Conservation (phyloP, 805 yeast genomes). For the Lipomyces yamadae region DNA sequence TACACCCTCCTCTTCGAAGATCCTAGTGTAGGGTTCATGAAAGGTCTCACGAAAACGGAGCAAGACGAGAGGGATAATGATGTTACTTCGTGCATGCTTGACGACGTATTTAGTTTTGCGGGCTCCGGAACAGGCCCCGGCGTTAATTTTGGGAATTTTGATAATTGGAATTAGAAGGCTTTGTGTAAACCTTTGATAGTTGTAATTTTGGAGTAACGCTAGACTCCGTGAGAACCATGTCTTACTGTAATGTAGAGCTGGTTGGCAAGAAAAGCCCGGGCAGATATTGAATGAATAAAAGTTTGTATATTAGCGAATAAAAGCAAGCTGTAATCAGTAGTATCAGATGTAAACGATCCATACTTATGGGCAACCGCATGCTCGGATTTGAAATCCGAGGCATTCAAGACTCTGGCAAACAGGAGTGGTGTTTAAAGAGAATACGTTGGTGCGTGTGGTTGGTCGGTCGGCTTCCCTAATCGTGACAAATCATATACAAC, state of each 20-base stretch:
- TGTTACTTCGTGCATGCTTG: neutral
- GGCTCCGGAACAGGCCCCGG: slow-evolving; percentile 9
- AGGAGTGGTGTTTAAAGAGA: too few relatives aligned
- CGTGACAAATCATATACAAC: too few relatives aligned
- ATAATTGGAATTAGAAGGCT: slow-evolving; percentile 15
- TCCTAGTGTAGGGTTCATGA: slow-evolving; percentile 29
- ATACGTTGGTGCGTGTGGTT: too few relatives aligned
- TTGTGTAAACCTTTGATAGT: neutral
- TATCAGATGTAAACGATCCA: too few relatives aligned
- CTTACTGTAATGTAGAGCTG: neutral
- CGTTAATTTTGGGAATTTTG: slow-evolving; percentile 22
- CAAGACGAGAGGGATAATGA: neutral
- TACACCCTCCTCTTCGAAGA: slow-evolving; percentile 35
- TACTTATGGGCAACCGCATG: too few relatives aligned
- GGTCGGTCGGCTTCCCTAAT: too few relatives aligned
- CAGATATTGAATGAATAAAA: too few relatives aligned
- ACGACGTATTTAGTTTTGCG: slow-evolving; percentile 1
- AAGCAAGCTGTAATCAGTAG: too few relatives aligned
- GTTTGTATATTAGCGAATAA: too few relatives aligned
- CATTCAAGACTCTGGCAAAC: too few relatives aligned
- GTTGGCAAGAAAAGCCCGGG: too few relatives aligned
- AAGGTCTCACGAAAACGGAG: neutral
- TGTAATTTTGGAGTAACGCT: neutral
- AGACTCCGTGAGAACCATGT: neutral
- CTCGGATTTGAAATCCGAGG: too few relatives aligned